phyloP scores from a whole-genome alignment of 23 red algal species.

The Gracilaria domingensis region DNA sequence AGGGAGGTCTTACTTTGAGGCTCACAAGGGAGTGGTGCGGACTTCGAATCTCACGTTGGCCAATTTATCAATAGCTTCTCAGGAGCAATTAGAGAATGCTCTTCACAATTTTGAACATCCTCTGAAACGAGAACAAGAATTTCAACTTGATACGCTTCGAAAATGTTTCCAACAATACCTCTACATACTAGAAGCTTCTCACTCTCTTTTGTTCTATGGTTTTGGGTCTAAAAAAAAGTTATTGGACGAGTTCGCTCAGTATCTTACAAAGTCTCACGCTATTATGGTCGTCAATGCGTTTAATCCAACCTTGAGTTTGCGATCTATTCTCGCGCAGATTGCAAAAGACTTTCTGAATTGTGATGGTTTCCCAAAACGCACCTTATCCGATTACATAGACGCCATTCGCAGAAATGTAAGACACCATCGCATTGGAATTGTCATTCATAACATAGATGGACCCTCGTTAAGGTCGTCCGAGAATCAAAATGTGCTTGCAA shows the following conservation, averaged over 20 bases:
- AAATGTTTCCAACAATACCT: constrained; percentile 19
- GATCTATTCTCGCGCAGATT: constrained; percentile 49
- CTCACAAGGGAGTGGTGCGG: constrained; percentile 42
- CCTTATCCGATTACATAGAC: constrained; percentile 49
- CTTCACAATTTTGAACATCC: constrained; percentile 14
- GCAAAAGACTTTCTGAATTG: constrained; percentile 41
- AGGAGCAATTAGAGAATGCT: constrained; percentile 23
- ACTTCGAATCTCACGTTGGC: constrained; percentile 66
- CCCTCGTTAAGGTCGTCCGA: constrained; percentile 60
- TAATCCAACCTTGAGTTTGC: constrained; percentile 58
- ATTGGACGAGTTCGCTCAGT: constrained; percentile 59
- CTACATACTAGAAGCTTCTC: constrained; percentile 35
- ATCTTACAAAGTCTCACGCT: constrained; percentile 4
- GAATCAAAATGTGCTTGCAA: constrained; percentile 66
- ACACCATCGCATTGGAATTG: constrained; percentile 32
- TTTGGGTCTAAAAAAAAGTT: constrained; percentile 59
- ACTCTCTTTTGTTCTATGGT: constrained; percentile 68
- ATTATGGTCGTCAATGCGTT: constrained; percentile 65
- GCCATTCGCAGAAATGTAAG: constrained; percentile 37
- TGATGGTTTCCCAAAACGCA: constrained; percentile 14
- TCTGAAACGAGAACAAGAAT: constrained; percentile 51
- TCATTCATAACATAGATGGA: constrained; percentile 96
- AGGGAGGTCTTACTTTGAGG: constrained; percentile 63
- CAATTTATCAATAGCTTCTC: constrained; percentile 38
- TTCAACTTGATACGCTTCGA: constrained; percentile 24